Percentiles rank a stretch among this genome's conserved stretches.
Evolutionary conservation across 306 rosid genomes (phyloP).

Genomic region (Sicyos edulis): DNA sequence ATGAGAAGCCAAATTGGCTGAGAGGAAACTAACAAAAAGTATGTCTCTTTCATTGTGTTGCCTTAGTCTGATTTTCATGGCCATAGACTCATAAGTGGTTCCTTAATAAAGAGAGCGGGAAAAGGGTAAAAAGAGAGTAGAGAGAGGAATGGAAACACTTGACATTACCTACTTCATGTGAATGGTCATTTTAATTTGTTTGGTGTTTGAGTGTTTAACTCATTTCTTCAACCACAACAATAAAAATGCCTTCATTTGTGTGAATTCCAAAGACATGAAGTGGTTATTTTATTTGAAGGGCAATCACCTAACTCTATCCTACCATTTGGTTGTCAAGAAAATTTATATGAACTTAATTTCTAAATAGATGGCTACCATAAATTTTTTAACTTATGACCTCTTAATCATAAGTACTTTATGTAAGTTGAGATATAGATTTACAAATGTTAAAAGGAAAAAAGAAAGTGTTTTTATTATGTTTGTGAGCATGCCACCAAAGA

Average conservation of each 20-base stretch:
- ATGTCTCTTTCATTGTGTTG: slow-evolving; percentile 1
- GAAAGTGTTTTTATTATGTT: too few relatives aligned
- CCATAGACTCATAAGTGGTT: too few relatives aligned
- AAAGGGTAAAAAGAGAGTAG: not conserved
- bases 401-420: too few relatives aligned
- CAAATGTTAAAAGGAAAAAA: too few relatives aligned
- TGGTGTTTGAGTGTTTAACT: not conserved
- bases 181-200: not conserved
- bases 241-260: not conserved
- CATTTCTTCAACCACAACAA: not conserved
- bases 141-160: not conserved
- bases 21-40: not conserved
- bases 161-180: not conserved
- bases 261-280: not conserved
- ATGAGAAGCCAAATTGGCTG: slow-evolving; percentile 21
- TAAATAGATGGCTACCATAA: too few relatives aligned
- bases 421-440: too few relatives aligned
- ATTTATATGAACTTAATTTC: too few relatives aligned
- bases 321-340: too few relatives aligned
- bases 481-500: too few relatives aligned
- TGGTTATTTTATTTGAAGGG: too few relatives aligned
- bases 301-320: too few relatives aligned
- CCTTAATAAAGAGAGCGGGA: not conserved
- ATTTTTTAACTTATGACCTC: too few relatives aligned
- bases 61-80: not conserved